A percentile compares a stretch with the other conserved stretches of the same genome.
These are phyloP conservation scores for Cutaneotrichosporon cavernicola DNA, from an alignment of 1,284 basidiomycete species.

Conservation along the genomic window DNA sequence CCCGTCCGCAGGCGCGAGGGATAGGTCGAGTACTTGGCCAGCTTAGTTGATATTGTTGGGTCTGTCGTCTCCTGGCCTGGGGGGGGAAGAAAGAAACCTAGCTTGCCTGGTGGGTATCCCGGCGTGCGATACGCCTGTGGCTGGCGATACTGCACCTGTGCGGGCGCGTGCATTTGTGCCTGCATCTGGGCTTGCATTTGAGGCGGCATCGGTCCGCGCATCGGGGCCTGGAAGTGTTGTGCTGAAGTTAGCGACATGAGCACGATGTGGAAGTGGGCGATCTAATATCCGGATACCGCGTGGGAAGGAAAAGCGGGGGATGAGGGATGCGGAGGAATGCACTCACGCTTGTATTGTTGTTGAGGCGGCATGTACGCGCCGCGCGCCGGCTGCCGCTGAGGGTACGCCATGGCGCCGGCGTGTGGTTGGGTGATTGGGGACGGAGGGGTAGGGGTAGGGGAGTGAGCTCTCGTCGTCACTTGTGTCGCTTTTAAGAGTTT, in stretches of 20 bases:
- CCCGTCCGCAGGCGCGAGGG: constrained; percentile 90
- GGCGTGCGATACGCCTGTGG: not conserved
- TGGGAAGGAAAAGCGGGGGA: not conserved
- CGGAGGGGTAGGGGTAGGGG: no score
- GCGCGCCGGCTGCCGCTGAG: not conserved
- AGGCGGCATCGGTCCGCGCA: not conserved
- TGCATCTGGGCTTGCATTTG: not conserved
- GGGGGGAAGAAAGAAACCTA: constrained; percentile 45
- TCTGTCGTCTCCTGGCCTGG: constrained; percentile 45
- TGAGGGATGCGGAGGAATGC: not conserved
- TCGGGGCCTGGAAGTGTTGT: not conserved
- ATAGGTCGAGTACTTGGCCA: constrained; percentile 81
- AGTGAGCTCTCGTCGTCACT: not conserved
- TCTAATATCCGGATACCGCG: not conserved
- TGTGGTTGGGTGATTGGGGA: not conserved
- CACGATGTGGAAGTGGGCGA: not conserved
- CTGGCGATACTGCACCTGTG: not conserved
- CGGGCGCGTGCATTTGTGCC: not conserved
- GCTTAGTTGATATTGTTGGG: constrained; percentile 49
- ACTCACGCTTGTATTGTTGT: constrained; percentile 17
- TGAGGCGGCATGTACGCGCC: not conserved
- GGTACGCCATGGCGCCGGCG: not conserved
- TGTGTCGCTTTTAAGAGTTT: not conserved
- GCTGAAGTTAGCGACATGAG: not conserved
- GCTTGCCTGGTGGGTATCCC: constrained; percentile 38